A percentile compares a stretch with the other conserved stretches of the same genome.
Evolutionary conservation across 768 basidiomycete genomes (phyloP).

Genomic region (Lactarius hatsudake): DNA sequence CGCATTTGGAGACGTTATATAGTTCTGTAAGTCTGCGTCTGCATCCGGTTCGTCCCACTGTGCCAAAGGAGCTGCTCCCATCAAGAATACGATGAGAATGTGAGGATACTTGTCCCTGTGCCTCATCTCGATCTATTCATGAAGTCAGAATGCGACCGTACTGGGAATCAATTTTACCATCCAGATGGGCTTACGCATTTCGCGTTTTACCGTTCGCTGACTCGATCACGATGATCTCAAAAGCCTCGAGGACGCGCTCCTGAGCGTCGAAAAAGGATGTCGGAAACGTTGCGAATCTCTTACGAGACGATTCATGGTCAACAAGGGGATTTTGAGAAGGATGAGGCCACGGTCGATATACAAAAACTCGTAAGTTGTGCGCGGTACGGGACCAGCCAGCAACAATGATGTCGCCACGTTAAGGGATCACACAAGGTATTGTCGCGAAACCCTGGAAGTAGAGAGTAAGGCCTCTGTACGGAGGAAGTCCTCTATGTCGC

Average conservation of each 20-base stretch:
- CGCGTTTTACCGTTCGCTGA: slow-evolving; percentile 88
- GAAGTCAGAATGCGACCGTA: background rate
- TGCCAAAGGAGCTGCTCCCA: no score
- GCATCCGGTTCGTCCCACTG: no score
- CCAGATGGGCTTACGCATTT: slow-evolving; percentile 94
- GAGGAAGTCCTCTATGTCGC: slow-evolving; percentile 86
- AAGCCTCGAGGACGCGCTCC: slow-evolving; percentile 84
- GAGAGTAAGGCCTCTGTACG: slow-evolving; percentile 87
- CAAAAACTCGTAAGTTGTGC: slow-evolving; percentile 65
- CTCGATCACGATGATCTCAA: slow-evolving; percentile 94
- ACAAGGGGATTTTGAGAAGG: slow-evolving; percentile 67
- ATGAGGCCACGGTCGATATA: no score
- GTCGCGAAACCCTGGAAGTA: slow-evolving; percentile 63
- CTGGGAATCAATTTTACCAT: slow-evolving; percentile 88
- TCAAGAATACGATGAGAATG: no score
- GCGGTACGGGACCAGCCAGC: slow-evolving; percentile 55
- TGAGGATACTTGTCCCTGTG: slow-evolving; percentile 83
- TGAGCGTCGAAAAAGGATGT: slow-evolving; percentile 77
- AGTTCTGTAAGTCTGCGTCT: no score
- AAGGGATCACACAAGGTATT: slow-evolving; percentile 91
- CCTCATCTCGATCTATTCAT: slow-evolving; percentile 82
- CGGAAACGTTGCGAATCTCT: slow-evolving; percentile 78
- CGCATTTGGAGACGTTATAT: slow-evolving; percentile 76
- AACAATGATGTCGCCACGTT: slow-evolving; percentile 95
- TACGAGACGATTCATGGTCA: slow-evolving; percentile 59